A percentile compares a stretch with the other conserved stretches of the same genome.
phyloP scores from a whole-genome alignment of 2,329 filamentous ascomycete genomes.

The Ramularia collo-cygni region DNA sequence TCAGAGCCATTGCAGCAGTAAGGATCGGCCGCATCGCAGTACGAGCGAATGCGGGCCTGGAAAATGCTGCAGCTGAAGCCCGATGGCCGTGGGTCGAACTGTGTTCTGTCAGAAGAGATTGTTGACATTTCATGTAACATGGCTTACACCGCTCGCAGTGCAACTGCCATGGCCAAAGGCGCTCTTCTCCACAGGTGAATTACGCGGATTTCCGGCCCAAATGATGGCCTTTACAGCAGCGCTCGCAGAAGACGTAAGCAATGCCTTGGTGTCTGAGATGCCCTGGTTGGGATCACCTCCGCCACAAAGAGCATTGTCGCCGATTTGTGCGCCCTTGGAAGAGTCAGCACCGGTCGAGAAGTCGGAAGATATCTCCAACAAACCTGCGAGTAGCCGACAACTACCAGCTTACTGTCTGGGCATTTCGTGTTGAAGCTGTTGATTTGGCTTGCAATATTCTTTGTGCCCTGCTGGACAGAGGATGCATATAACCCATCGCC shows the following conservation, averaged over 20 bases:
- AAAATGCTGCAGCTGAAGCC: constrained; percentile 52
- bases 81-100: constrained; percentile 55
- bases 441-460: constrained; percentile 33
- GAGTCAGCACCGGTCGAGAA: constrained; percentile 49
- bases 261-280: constrained; percentile 38
- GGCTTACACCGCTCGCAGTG: constrained; percentile 51
- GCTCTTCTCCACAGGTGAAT: constrained; percentile 43
- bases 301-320: constrained; percentile 56
- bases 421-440: constrained; percentile 20
- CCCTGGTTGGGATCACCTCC: constrained; percentile 46
- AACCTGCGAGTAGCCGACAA: constrained; percentile 26
- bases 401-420: constrained; percentile 21
- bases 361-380: constrained; percentile 46
- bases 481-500: constrained; percentile 56
- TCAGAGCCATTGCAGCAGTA: constrained; percentile 62
- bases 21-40: constrained; percentile 58
- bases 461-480: constrained; percentile 48
- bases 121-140: too few relatives aligned
- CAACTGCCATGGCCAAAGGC: constrained; percentile 58
- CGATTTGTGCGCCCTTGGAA: constrained; percentile 53
- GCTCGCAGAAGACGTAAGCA: constrained; percentile 14
- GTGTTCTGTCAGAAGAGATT: constrained; percentile 12
- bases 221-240: constrained; percentile 24
- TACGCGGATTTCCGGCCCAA: constrained; percentile 42
- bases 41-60: constrained; percentile 53